Conservation (phyloP, 2,329 filamentous ascomycete species). For the Penicillium sp. region DNA sequence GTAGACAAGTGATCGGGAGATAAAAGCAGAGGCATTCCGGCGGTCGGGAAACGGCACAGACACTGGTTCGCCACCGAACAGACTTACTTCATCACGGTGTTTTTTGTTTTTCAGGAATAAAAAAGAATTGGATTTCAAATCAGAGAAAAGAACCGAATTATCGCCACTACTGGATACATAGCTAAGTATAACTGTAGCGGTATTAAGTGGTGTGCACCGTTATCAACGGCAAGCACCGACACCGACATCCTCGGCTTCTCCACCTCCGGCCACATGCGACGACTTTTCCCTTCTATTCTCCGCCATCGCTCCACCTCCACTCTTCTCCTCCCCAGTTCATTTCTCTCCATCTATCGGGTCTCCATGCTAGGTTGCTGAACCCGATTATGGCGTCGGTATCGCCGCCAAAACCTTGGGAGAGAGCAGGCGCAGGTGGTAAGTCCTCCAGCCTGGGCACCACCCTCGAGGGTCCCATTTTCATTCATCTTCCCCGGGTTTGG, state of each 20-base stretch:
- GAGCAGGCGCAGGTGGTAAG: slow-evolving; percentile 60
- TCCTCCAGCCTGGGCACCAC: slow-evolving; percentile 14
- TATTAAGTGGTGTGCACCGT: background rate
- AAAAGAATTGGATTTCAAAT: background rate
- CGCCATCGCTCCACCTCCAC: slow-evolving; percentile 13
- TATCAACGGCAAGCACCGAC: slow-evolving; percentile 11
- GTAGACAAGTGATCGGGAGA: too few relatives aligned
- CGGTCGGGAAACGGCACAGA: slow-evolving; percentile 1
- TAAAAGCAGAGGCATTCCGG: background rate
- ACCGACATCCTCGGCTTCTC: slow-evolving; percentile 27
- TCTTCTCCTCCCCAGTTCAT: slow-evolving; percentile 4
- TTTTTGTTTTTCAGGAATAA: background rate
- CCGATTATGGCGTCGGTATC: slow-evolving; percentile 59
- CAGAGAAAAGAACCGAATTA: background rate
- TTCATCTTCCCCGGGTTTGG: slow-evolving; percentile 1
- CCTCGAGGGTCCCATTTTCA: slow-evolving; percentile 4
- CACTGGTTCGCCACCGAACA: slow-evolving; percentile 18
- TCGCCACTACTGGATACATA: background rate
- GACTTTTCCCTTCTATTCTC: slow-evolving; percentile 13
- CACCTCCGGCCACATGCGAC: slow-evolving; percentile 24
- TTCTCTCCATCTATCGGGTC: slow-evolving; percentile 6
- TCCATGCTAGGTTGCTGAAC: slow-evolving; percentile 31
- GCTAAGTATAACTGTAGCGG: background rate
- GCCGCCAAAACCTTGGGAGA: slow-evolving; percentile 97
- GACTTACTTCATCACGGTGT: slow-evolving; percentile 7